Percentiles rank a stretch among this genome's conserved stretches.
phyloP scores from a whole-genome alignment of 1,284 basidiomycete species.

The Kwoniella shivajii region DNA sequence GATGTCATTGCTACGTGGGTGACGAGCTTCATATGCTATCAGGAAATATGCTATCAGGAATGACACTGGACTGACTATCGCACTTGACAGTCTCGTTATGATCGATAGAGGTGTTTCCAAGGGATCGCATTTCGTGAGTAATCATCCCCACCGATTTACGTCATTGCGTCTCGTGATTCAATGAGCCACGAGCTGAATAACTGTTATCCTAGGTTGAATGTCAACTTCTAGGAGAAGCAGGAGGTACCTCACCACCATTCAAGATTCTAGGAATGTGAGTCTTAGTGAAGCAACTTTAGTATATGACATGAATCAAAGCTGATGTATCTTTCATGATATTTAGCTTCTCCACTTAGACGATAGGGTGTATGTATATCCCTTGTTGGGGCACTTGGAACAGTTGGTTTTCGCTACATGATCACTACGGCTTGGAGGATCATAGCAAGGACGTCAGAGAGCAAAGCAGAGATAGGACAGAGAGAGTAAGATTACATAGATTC shows the following conservation, averaged over 20 bases:
- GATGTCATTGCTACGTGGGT: conserved; percentile 56
- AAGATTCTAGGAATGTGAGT: conserved; percentile 74
- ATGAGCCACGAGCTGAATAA: conserved; percentile 50
- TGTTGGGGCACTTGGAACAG: not conserved
- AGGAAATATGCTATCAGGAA: not conserved
- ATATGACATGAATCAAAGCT: not conserved
- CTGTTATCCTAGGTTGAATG: conserved; percentile 64
- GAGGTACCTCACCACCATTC: conserved; percentile 67
- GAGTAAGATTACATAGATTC: too few relatives aligned
- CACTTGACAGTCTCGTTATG: conserved; percentile 62
- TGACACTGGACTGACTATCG: not conserved
- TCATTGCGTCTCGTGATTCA: conserved; percentile 48
- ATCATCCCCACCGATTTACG: not conserved
- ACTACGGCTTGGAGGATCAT: too few relatives aligned
- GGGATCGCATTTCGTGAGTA: conserved; percentile 83
- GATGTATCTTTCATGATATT: not conserved
- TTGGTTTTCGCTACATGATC: too few relatives aligned
- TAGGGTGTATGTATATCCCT: too few relatives aligned
- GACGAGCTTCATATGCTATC: not conserved
- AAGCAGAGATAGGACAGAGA: too few relatives aligned
- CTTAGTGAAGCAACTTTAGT: not conserved
- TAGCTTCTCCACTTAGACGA: conserved; percentile 24
- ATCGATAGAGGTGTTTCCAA: conserved; percentile 76
- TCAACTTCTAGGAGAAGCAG: conserved; percentile 75
- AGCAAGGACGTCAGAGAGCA: too few relatives aligned